phyloP scores from a whole-genome alignment of 208 protist genomes.

The Leishmania arabica region DNA sequence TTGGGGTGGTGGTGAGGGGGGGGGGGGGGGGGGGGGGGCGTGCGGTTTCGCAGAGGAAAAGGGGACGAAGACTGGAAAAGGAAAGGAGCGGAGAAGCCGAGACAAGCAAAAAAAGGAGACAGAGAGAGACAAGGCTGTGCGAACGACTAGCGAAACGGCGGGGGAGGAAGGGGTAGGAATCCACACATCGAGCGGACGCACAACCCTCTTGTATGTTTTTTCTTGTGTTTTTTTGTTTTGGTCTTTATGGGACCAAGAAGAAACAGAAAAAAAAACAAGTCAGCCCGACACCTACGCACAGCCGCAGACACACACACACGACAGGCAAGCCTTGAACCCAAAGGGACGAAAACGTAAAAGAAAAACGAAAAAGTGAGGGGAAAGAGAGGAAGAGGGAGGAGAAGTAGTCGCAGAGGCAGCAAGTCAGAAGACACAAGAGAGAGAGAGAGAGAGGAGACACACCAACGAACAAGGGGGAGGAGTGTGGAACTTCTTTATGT shows the following conservation, averaged over 20 bases:
- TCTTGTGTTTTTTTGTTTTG: too few species aligned
- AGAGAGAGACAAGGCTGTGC: not conserved
- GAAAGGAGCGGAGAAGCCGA: conserved; percentile 2
- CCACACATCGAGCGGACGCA: not conserved
- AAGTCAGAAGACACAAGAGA: not conserved
- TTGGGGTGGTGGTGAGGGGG: not conserved
- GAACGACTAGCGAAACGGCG: not conserved
- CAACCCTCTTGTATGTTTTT: not conserved
- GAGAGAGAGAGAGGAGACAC: not conserved
- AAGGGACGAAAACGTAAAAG: not conserved
- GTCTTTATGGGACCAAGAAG: not conserved
- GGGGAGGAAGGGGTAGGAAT: not conserved
- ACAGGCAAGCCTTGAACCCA: not conserved
- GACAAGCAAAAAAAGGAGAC: conserved; percentile 1
- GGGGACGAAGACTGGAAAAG: conserved; percentile 11
- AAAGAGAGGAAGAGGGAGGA: too few species aligned
- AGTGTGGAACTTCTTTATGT: not conserved
- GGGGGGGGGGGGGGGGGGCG: not conserved
- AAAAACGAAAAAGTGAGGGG: not conserved
- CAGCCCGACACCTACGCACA: not conserved
- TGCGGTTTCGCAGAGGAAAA: not conserved
- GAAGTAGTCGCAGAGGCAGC: not conserved
- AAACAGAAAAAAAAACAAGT: not conserved
- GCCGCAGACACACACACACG: not conserved
- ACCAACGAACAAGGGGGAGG: not conserved